These are phyloP conservation scores for Candida insectalens DNA, from an alignment of 805 yeast genomes.

Conservation along the genomic window DNA sequence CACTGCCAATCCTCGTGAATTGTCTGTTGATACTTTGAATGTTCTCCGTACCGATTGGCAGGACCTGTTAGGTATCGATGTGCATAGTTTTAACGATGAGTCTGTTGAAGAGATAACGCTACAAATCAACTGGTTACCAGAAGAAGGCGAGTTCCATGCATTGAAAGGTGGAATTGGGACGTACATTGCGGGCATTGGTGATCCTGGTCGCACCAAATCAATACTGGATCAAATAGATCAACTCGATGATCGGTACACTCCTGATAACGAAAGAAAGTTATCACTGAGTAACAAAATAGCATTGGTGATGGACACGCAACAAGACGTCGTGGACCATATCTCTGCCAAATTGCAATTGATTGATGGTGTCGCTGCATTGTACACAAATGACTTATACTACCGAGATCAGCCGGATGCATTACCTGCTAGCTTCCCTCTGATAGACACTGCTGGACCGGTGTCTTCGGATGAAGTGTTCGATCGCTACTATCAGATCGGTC, in stretches of 20 bases:
- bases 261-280: conserved; percentile 10
- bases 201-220: neutral
- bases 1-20: no score
- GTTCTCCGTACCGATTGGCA: no score
- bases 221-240: neutral
- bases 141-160: neutral
- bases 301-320: conserved; percentile 9
- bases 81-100: conserved; percentile 9
- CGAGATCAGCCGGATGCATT: conserved; percentile 10
- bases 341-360: conserved; percentile 11
- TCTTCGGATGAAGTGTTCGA: conserved; percentile 9
- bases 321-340: conserved; percentile 4
- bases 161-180: neutral
- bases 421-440: conserved; percentile 8
- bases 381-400: conserved; percentile 11
- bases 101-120: conserved; percentile 11
- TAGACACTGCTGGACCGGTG: conserved; percentile 6
- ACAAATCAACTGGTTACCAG: conserved; percentile 3
- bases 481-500: conserved; percentile 12
- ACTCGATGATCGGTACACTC: neutral
- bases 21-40: no score
- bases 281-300: conserved; percentile 14
- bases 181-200: no score
- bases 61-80: conserved; percentile 17
- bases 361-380: conserved; percentile 4